These are phyloP conservation scores for Cercospora zeina DNA, from an alignment of 2,329 filamentous ascomycete genomes.

Conservation along the genomic window DNA sequence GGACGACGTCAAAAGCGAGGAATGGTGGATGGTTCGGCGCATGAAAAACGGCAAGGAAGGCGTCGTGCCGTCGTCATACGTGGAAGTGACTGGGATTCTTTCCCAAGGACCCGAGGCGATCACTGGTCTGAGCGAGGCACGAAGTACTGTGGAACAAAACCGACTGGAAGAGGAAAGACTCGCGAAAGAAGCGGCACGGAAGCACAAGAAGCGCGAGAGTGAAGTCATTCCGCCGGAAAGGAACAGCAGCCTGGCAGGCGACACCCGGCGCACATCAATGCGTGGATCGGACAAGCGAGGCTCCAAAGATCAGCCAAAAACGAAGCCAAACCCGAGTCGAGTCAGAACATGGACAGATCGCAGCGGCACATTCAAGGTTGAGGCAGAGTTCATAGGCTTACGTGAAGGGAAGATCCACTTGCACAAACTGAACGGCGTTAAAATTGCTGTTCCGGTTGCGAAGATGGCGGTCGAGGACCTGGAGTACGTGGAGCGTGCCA, in stretches of 20 bases:
- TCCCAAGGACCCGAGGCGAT: constrained; percentile 52
- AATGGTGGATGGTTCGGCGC: constrained; percentile 96
- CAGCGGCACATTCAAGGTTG: constrained; percentile 93
- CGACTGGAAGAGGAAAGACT: constrained; percentile 77
- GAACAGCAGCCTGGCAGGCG: constrained; percentile 70
- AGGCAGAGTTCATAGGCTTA: constrained; percentile 91
- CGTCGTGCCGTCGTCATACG: constrained; percentile 93
- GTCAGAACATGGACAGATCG: constrained; percentile 93
- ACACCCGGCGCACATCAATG: constrained; percentile 29
- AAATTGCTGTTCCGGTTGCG: constrained; percentile 90
- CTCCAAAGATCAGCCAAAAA: constrained; percentile 54
- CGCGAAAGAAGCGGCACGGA: constrained; percentile 74
- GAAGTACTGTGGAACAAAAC: constrained; percentile 75
- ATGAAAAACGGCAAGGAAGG: constrained; percentile 92
- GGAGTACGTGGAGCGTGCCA: constrained; percentile 86
- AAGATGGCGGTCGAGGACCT: constrained; percentile 97
- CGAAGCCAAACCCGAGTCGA: constrained; percentile 80
- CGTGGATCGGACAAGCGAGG: constrained; percentile 50
- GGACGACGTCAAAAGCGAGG: constrained; percentile 88
- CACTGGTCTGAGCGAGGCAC: constrained; percentile 59
- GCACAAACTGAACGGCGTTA: constrained; percentile 96
- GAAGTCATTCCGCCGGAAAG: constrained; percentile 75
- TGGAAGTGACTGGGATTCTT: constrained; percentile 76
- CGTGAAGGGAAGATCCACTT: constrained; percentile 96
- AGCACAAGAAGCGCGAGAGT: constrained; percentile 54